Evolutionary conservation across 2,329 filamentous ascomycete genomes (phyloP).

Genomic region (Westerdykella sp.): DNA sequence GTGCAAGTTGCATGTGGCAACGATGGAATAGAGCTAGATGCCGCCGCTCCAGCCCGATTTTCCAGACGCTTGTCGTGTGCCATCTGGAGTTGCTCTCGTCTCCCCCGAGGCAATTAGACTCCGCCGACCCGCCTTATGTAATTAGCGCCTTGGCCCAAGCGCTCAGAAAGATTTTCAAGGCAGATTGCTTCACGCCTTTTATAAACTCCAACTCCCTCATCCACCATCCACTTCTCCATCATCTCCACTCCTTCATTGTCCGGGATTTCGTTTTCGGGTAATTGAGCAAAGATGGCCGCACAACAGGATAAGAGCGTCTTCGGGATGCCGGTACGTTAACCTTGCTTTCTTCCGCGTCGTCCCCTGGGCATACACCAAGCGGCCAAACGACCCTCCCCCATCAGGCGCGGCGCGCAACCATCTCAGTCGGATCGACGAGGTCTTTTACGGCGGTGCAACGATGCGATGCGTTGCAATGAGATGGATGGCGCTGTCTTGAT

Average conservation of each 20-base stretch:
- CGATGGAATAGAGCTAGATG: not conserved
- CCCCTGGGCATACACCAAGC: conserved; percentile 4
- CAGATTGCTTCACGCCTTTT: not conserved
- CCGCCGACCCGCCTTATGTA: conserved; percentile 1
- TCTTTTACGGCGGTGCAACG: conserved; percentile 10
- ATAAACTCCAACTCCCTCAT: not conserved
- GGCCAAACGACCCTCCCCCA: conserved; percentile 5
- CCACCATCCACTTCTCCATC: not conserved
- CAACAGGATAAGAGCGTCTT: conserved; percentile 1
- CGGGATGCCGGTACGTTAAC: conserved; percentile 4
- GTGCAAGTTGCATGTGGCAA: not conserved
- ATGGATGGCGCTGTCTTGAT: conserved; percentile 13
- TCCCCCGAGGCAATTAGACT: not conserved
- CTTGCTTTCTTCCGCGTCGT: not conserved
- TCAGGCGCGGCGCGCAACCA: conserved; percentile 6
- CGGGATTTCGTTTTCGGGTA: not conserved
- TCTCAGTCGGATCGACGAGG: conserved; percentile 27
- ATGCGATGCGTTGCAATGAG: conserved; percentile 14
- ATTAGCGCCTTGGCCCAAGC: conserved; percentile 1
- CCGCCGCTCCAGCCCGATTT: conserved; percentile 8
- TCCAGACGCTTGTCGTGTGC: too few species aligned
- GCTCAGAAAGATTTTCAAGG: not conserved
- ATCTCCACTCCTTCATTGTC: conserved; percentile 1
- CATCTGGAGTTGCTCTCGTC: too few species aligned
- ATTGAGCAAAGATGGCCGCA: not conserved